A percentile compares a stretch with the other conserved stretches of the same genome.
Evolutionary conservation across 139 green algal genomes (phyloP).

Genomic region (Chlamydomonas applanata): DNA sequence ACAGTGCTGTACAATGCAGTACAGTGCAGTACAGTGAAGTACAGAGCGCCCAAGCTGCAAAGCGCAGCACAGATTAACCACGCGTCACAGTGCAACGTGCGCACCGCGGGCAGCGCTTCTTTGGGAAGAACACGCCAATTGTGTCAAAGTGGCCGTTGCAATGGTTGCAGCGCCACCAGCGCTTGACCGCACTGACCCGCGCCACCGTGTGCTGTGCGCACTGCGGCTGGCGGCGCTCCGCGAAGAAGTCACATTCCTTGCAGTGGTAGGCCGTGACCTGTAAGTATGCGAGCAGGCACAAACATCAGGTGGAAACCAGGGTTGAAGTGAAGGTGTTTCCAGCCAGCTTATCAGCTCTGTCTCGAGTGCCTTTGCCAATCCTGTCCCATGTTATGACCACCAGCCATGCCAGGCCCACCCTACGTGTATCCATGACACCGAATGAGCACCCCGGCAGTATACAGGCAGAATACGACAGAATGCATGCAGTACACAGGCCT

Average conservation of each 20-base stretch:
- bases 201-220: slow-evolving; percentile 22
- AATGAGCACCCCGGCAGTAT: too few relatives aligned
- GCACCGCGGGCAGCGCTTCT: slow-evolving; percentile 31
- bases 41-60: neutral
- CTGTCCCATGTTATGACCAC: neutral
- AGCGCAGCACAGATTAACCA: neutral
- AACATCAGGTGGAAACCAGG: neutral
- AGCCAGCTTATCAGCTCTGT: too few relatives aligned
- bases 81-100: neutral
- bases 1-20: too few relatives aligned
- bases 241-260: slow-evolving; percentile 23
- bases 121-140: slow-evolving; percentile 35
- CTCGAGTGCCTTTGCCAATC: too few relatives aligned
- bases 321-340: neutral
- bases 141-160: slow-evolving; percentile 37
- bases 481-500: too few relatives aligned
- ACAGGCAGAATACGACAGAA: too few relatives aligned
- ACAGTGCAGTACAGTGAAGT: neutral
- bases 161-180: slow-evolving; percentile 39
- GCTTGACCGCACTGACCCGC: slow-evolving; percentile 30
- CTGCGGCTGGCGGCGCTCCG: slow-evolving; percentile 14
- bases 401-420: too few relatives aligned
- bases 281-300: neutral
- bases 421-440: neutral
- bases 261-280: slow-evolving; percentile 42